These are phyloP conservation scores for Serendipita vermifera DNA, from an alignment of 768 basidiomycete genomes.

Conservation along the genomic window DNA sequence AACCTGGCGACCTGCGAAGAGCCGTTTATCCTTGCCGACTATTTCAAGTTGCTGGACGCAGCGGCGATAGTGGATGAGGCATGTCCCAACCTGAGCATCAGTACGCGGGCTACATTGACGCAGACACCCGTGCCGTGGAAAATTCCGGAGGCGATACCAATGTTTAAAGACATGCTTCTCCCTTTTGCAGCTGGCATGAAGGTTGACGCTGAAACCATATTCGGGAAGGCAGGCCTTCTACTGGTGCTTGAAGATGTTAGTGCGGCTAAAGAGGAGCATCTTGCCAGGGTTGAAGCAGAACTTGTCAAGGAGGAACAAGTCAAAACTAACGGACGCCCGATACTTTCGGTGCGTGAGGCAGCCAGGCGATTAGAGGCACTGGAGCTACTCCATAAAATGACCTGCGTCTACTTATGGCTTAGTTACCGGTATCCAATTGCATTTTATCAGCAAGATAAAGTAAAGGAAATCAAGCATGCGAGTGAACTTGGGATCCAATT, in stretches of 20 bases:
- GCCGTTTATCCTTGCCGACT: conserved; percentile 29
- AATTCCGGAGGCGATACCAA: conserved; percentile 25
- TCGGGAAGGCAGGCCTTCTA: conserved; percentile 30
- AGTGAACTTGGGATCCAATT: conserved; percentile 59
- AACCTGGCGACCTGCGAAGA: conserved; percentile 37
- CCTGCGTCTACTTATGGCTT: conserved; percentile 79
- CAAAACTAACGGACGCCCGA: conserved; percentile 6
- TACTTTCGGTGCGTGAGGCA: conserved; percentile 14
- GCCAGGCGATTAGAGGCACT: conserved; percentile 26
- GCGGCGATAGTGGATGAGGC: conserved; percentile 35
- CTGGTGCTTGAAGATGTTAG: conserved; percentile 33
- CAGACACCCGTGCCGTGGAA: conserved; percentile 44
- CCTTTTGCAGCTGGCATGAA: conserved; percentile 20
- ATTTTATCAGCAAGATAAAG: conserved; percentile 45
- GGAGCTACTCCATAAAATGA: conserved; percentile 63
- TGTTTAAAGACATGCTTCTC: conserved; percentile 20
- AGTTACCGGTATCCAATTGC: conserved; percentile 52
- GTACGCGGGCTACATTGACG: conserved; percentile 34
- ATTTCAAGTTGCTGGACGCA: conserved; percentile 20
- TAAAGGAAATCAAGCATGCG: conserved; percentile 41
- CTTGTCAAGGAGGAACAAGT: conserved; percentile 6
- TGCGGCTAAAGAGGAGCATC: conserved; percentile 21
- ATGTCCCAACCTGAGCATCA: conserved; percentile 28
- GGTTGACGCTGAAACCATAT: conserved; percentile 31
- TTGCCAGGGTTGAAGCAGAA: no score